Conservation (phyloP, 306 rosid species). For the Dryas alaskensis region DNA sequence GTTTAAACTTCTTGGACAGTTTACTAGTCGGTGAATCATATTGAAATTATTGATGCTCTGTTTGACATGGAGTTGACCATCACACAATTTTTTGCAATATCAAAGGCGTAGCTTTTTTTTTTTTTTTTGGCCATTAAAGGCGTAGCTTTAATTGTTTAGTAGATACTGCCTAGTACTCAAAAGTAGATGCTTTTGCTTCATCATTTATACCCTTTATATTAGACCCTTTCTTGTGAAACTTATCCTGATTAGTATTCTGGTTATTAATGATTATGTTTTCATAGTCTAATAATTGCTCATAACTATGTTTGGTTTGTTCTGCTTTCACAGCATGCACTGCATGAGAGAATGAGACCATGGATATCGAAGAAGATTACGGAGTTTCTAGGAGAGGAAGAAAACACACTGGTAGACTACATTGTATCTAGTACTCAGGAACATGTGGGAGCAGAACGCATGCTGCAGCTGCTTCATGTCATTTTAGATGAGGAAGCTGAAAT, state of each 20-base stretch:
- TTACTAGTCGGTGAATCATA: no score
- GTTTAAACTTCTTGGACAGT: background rate
- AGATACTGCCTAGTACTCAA: no score
- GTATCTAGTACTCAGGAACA: constrained; percentile 93
- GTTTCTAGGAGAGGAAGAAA: constrained; percentile 94
- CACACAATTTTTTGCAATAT: no score
- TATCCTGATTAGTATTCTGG: background rate
- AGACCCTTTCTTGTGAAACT: background rate
- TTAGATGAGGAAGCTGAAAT: constrained; percentile 98
- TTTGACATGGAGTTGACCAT: no score
- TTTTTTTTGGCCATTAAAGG: no score
- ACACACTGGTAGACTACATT: constrained; percentile 87
- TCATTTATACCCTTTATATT: no score
- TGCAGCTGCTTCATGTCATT: constrained; percentile 87
- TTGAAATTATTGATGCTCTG: no score
- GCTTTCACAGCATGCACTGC: constrained; percentile 68
- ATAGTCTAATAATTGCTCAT: background rate
- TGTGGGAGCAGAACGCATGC: constrained; percentile 91
- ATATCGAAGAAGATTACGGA: constrained; percentile 89
- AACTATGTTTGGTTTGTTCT: constrained; percentile 10
- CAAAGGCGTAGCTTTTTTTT: no score
- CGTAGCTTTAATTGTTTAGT: no score
- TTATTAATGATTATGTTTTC: background rate
- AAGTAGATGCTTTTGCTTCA: no score
- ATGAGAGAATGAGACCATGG: constrained; percentile 98